phyloP scores from a whole-genome alignment of 306 rosid species.

The Dryas alaskensis region DNA sequence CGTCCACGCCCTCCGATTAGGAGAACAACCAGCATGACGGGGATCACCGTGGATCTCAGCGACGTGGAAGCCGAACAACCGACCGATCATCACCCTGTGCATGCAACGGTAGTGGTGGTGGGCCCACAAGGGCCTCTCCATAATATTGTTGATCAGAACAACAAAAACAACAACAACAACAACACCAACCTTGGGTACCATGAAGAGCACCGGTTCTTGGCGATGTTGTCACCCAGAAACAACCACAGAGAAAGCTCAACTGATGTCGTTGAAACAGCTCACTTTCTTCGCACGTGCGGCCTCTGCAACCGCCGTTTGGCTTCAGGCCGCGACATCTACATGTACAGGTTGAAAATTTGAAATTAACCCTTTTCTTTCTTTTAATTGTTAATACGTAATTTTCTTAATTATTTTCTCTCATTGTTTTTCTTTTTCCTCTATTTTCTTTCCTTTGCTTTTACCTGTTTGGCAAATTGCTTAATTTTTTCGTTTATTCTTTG shows the following conservation, averaged over 20 bases:
- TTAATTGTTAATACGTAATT: no score
- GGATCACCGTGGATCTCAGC: constrained; percentile 41
- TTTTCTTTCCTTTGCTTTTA: neutral
- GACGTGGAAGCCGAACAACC: constrained; percentile 26
- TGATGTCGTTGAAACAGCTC: constrained; percentile 37
- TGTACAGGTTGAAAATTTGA: constrained; percentile 53
- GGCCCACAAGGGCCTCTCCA: neutral
- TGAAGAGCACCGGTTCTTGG: constrained; percentile 14
- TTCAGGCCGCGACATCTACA: constrained; percentile 77
- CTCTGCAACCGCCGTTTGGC: constrained; percentile 59
- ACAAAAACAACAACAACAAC: neutral
- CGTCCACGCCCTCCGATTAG: constrained; percentile 49
- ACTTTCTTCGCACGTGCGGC: constrained; percentile 68
- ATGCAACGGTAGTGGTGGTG: neutral
- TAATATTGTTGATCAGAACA: no score
- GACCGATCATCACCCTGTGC: constrained; percentile 21
- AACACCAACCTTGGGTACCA: constrained; percentile 18
- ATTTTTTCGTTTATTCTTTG: neutral
- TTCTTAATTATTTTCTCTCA: no score
- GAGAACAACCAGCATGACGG: constrained; percentile 72
- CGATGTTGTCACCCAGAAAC: constrained; percentile 43
- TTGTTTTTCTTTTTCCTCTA: neutral
- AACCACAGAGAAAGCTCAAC: constrained; percentile 21
- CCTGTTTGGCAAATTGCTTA: neutral
- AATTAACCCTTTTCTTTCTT: neutral